Evolutionary conservation across 1,139 yeast genomes (phyloP).

Genomic region (Yamadazyma sp.): DNA sequence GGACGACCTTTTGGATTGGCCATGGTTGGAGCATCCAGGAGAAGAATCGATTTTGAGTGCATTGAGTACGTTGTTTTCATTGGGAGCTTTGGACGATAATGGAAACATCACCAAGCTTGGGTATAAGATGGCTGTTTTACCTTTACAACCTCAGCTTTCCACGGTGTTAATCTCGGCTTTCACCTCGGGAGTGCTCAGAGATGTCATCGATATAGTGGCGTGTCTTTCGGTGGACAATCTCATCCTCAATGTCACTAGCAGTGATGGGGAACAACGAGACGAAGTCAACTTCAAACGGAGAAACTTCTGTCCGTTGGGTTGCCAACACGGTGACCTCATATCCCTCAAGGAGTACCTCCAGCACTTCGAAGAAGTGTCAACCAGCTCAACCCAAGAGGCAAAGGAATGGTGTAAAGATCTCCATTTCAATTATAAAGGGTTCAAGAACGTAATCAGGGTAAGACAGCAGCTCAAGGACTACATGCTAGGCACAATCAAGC

Average conservation of each 20-base stretch:
- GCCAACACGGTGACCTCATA: slow-evolving; percentile 76
- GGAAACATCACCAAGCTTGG: slow-evolving; percentile 82
- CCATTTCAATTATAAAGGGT: slow-evolving; percentile 75
- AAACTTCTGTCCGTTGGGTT: slow-evolving; percentile 67
- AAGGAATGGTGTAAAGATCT: slow-evolving; percentile 83
- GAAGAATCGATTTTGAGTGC: slow-evolving; percentile 75
- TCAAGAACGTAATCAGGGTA: slow-evolving; percentile 73
- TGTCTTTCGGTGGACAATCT: slow-evolving; percentile 92
- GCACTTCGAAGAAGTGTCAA: slow-evolving; percentile 48
- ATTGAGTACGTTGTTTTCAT: slow-evolving; percentile 69
- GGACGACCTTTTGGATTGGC: slow-evolving; percentile 79
- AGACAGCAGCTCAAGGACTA: slow-evolving; percentile 75
- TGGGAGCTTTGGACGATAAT: slow-evolving; percentile 73
- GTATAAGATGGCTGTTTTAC: slow-evolving; percentile 80
- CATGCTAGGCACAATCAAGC: slow-evolving; percentile 50
- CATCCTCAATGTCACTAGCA: slow-evolving; percentile 58
- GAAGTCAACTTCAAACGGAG: slow-evolving; percentile 67
- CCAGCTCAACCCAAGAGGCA: slow-evolving; percentile 44
- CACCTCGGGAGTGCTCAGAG: slow-evolving; percentile 54
- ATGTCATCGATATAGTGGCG: slow-evolving; percentile 85
- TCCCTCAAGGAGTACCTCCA: slow-evolving; percentile 78
- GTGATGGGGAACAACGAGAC: slow-evolving; percentile 78
- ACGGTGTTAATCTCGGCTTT: slow-evolving; percentile 77
- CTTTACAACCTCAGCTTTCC: slow-evolving; percentile 90
- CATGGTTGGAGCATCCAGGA: slow-evolving; percentile 93